Evolutionary conservation across 345 rosid genomes (phyloP).

Genomic region (Chamaenerion angustifolium): DNA sequence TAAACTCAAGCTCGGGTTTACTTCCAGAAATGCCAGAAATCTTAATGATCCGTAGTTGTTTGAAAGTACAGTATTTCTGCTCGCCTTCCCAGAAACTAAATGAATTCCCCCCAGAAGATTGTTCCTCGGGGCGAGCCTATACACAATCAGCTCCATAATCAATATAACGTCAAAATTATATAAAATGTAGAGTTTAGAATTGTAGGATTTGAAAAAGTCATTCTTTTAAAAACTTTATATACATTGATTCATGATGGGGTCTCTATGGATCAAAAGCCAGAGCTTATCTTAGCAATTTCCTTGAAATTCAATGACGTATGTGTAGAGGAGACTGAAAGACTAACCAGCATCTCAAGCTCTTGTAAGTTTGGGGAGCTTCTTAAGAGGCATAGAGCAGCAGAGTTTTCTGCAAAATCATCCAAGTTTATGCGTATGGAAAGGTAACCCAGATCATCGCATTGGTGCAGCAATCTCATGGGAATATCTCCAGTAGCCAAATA

Average conservation of each 20-base stretch:
- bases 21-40: conserved; percentile 31
- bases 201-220: not conserved
- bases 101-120: conserved; percentile 8
- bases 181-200: not conserved
- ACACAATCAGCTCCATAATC: not conserved
- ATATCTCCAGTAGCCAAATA: conserved; percentile 42
- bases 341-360: conserved; percentile 54
- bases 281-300: not conserved
- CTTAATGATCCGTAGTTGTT: conserved; percentile 34
- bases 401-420: conserved; percentile 40
- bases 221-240: too few relatives aligned
- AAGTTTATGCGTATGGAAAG: conserved; percentile 52
- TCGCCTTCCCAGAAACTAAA: conserved; percentile 30
- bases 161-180: not conserved
- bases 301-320: not conserved
- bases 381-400: conserved; percentile 44
- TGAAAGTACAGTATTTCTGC: conserved; percentile 28
- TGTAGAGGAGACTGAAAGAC: conserved; percentile 6
- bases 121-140: conserved; percentile 50
- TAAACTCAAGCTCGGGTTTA: conserved; percentile 41
- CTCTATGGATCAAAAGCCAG: too few relatives aligned
- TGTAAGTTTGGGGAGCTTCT: conserved; percentile 51
- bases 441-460: conserved; percentile 45
- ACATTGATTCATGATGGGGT: too few relatives aligned
- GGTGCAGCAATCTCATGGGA: conserved; percentile 36